phyloP scores from a whole-genome alignment of 257 asterid genomes.

The Nicotiana noctiflora region DNA sequence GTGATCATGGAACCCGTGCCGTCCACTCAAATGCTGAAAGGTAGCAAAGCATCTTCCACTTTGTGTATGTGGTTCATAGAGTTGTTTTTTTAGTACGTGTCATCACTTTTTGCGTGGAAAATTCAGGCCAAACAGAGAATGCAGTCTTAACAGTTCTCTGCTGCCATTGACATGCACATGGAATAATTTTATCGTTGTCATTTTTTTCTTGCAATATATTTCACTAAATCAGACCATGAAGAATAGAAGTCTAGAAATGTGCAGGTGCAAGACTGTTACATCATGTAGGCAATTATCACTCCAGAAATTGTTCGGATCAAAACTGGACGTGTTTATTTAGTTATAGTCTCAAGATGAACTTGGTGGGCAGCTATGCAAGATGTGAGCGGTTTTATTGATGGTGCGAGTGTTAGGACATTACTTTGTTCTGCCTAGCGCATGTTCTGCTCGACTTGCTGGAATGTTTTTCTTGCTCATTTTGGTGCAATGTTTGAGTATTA shows the following conservation, averaged over 20 bases:
- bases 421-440: background rate
- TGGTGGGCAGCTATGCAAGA: background rate
- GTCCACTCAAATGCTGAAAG: conserved; percentile 79
- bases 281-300: background rate
- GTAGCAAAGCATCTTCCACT: conserved; percentile 22
- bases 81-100: background rate
- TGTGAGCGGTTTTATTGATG: background rate
- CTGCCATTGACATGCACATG: background rate
- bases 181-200: background rate
- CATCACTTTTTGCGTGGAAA: background rate
- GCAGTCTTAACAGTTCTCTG: background rate
- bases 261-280: background rate
- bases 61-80: background rate
- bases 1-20: conserved; percentile 31
- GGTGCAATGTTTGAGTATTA: background rate
- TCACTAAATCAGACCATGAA: background rate
- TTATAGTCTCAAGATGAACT: background rate
- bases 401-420: background rate
- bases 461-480: background rate
- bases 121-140: background rate
- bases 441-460: background rate
- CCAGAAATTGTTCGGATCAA: background rate
- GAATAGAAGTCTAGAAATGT: background rate
- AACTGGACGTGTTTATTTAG: background rate
- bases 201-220: background rate